Base-by-base conservation (phyloP, 768 basidiomycete genomes). In the Suillus spraguei region DNA sequence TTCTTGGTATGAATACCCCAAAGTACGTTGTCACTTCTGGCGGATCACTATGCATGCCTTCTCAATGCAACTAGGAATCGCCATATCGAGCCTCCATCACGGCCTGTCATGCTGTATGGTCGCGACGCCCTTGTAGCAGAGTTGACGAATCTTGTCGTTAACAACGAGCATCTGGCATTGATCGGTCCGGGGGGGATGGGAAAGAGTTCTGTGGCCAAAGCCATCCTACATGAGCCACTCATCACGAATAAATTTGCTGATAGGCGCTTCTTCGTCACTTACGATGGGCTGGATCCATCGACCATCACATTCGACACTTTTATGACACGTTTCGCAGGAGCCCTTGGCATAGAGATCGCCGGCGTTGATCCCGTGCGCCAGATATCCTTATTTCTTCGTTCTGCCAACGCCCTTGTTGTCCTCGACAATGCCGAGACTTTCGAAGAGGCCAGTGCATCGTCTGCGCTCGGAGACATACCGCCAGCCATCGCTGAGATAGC, bases 381-480 rank as follows among this genome's bases (percentile, higher is more conserved):
- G 4, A 60, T 47, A 28, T 41, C n/a, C 24, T 35, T 13, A 6
- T 46, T 54, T 44, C 61, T 62, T 16, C 38, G 39, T 28, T 35
- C 52, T 28, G 41, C 36, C 53, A n/a, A 46, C 1, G 28, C 44
- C 16, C 52, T 62, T 5, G 13, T 62, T 36, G 61, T 62, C 22
- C 35, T 62, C 14, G 61, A 62, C 36, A 53, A 41, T 53, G 50
- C 49, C 2, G 60, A 61, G 32, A 36, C 24, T 4, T 41, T 60
- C 24, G n/a, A 42, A 46, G 59, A 60, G 14, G 38, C 20, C 32
- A 28, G 22, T 9, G 42, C 17, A 44, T 44, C 42, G 4, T 44
- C 20, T 1, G 17, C 42, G 8, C 42, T 44, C 0, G 2, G 17
- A n/a, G 38, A 32, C 42, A 47, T 60, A 28, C 22, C 33, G 10